Evolutionary conservation across 2,329 filamentous ascomycete genomes (phyloP).

Genomic region (Pestalotiopsis sp.): DNA sequence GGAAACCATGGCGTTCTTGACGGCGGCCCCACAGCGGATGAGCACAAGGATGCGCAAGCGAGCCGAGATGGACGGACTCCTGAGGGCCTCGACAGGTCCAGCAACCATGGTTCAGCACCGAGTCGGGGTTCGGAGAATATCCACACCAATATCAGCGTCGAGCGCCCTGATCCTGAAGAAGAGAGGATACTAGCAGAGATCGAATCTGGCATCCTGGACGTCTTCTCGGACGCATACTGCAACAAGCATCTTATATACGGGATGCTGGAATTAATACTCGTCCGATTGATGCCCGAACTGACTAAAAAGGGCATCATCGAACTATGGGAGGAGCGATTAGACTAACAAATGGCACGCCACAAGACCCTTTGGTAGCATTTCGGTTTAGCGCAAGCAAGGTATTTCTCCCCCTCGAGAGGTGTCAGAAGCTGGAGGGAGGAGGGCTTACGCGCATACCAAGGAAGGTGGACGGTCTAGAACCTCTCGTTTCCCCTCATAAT

Average conservation of each 20-base stretch:
- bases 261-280: slow-evolving; percentile 79
- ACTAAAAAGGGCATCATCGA: slow-evolving; percentile 70
- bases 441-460: not conserved
- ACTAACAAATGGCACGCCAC: slow-evolving; percentile 15
- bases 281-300: slow-evolving; percentile 83
- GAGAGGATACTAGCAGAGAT: slow-evolving; percentile 59
- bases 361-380: too few relatives aligned
- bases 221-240: slow-evolving; percentile 81
- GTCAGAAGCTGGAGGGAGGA: not conserved
- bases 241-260: slow-evolving; percentile 91
- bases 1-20: slow-evolving; percentile 13
- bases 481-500: not conserved
- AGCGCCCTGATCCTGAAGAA: slow-evolving; percentile 32
- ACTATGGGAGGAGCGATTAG: slow-evolving; percentile 72
- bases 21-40: not conserved
- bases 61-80: not conserved
- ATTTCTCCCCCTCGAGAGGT: too few relatives aligned
- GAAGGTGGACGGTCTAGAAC: not conserved
- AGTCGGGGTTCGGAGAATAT: not conserved
- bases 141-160: not conserved
- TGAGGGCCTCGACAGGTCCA: not conserved
- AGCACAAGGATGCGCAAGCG: not conserved
- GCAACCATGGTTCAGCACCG: not conserved
- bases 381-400: too few relatives aligned
- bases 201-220: slow-evolving; percentile 66